Evolutionary conservation across 257 asterid species (phyloP), one percentile per base, ranked within the genome.

Genomic region (Capsicum rhomboideum): DNA sequence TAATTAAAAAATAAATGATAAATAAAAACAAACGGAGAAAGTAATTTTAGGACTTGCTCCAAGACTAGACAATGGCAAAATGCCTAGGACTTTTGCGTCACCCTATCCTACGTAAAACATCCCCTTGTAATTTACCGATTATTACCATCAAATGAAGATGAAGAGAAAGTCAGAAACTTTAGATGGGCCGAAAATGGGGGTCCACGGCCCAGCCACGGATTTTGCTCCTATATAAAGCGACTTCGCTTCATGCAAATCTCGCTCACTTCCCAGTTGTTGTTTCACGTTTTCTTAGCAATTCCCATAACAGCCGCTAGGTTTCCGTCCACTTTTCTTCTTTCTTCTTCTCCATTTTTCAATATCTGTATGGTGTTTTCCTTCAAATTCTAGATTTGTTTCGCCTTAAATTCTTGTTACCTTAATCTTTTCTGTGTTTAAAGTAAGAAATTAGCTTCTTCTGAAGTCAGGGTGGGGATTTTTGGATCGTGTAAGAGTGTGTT

Each of bases 391-490:
- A 89, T 63, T 90, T 84, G 86, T 72, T 55, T 28, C 44, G 37
- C 17, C 14, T 86, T 53, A 7, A 14, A 26, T 67, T 55, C 63
- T 3, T 44, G 23, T 58, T 3, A 1, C 8, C 10, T 64, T 31
- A 21, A 52, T 44, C 64, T 66, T 21, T 10, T 56, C 3, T 21
- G 3, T 28, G 23, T 54, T 80, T 80, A 40, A 80, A 21, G 8
- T 26, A 40, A 23, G 59, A 23, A 68, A 83, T 44, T 59, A 80
- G 21, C 90, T 90, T 90, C 98, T 93, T 92, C 97, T 96, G 98
- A 96, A 88, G 90, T 93, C 93, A 97, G 92, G 78, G 98, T 96
- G 98, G 98, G 98, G 95, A 92, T 93, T 85, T 91, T 90, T 49
- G 92, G 80, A 79, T 86, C 86, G 29, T 81, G 89, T 91, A 83